Percentiles rank a stretch among this genome's conserved stretches.
Evolutionary conservation across 1,139 yeast species (phyloP).

Genomic region (Saccharomyces hybrid): DNA sequence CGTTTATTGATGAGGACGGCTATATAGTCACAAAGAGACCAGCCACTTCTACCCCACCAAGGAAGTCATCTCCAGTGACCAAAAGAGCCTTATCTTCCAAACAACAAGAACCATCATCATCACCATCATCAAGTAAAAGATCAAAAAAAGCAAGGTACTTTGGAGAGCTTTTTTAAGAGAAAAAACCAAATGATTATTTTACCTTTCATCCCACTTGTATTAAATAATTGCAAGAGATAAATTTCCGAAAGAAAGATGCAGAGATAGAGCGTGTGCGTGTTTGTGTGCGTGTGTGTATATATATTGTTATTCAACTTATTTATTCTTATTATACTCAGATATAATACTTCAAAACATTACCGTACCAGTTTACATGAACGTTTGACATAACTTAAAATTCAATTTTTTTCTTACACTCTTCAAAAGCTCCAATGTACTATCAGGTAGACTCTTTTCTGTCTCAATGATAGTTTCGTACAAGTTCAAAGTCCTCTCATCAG

Average conservation of each 20-base stretch:
- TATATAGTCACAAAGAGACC: conserved; percentile 27
- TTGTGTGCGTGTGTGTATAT: background rate
- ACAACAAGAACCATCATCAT: conserved; percentile 5
- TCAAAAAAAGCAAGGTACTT: conserved; percentile 26
- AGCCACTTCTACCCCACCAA: conserved; percentile 4
- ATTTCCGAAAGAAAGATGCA: background rate
- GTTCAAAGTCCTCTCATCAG: conserved; percentile 14
- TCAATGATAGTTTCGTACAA: conserved; percentile 13
- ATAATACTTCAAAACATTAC: conserved; percentile 1
- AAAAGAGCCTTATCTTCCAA: conserved; percentile 8
- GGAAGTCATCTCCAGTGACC: conserved; percentile 7
- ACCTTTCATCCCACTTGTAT: background rate
- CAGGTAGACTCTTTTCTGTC: conserved; percentile 14
- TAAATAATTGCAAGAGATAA: background rate
- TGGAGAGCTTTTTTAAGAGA: conserved; percentile 28
- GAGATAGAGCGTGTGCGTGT: background rate
- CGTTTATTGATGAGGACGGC: conserved; percentile 30
- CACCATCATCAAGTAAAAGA: conserved; percentile 2
- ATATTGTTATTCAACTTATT: background rate
- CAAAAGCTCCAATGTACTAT: conserved; percentile 13
- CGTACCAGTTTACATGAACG: conserved; percentile 19
- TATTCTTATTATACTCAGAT: background rate
- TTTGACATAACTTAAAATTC: conserved; percentile 27
- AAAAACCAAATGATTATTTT: background rate
- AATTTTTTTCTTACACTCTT: conserved; percentile 20